phyloP scores from a whole-genome alignment of 352 stramenopile genomes.

The Hyaloperonospora arabidopsidis region DNA sequence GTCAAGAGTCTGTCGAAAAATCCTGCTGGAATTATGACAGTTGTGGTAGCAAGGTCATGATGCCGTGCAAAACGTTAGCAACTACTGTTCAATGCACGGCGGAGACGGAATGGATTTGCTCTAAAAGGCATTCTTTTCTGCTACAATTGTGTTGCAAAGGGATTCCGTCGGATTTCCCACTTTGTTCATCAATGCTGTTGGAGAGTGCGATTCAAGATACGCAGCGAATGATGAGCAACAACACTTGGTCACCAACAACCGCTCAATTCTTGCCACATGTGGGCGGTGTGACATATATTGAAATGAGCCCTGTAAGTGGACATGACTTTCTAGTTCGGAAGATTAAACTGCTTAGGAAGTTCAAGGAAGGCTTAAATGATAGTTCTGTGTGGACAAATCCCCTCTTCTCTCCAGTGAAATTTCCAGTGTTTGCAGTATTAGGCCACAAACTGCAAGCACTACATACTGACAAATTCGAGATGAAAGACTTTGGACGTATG shows the following conservation, averaged over 20 bases:
- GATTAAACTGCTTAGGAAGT: conserved; percentile 35
- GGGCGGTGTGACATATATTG: conserved; percentile 15
- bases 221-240: conserved; percentile 12
- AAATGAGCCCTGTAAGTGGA: conserved; percentile 23
- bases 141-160: conserved; percentile 46
- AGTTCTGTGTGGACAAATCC: conserved; percentile 26
- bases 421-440: conserved; percentile 26
- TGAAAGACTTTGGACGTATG: conserved; percentile 33
- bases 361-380: conserved; percentile 25
- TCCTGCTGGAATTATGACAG: conserved; percentile 52
- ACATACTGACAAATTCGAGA: conserved; percentile 19
- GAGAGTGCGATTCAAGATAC: conserved; percentile 23
- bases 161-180: conserved; percentile 40
- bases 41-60: conserved; percentile 33
- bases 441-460: conserved; percentile 16
- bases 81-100: conserved; percentile 31
- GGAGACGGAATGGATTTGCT: conserved; percentile 38
- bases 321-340: conserved; percentile 39
- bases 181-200: conserved; percentile 33
- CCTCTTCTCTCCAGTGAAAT: conserved; percentile 33
- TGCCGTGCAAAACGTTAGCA: conserved; percentile 17
- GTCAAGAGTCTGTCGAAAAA: conserved; percentile 31
- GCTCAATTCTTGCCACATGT: conserved; percentile 14
- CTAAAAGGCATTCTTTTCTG: conserved; percentile 27
- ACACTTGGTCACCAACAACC: conserved; percentile 7